Percentiles rank a stretch among this genome's conserved stretches.
Conservation (phyloP, 352 stramenopile species). For the Globisporangium heterothallicum region DNA sequence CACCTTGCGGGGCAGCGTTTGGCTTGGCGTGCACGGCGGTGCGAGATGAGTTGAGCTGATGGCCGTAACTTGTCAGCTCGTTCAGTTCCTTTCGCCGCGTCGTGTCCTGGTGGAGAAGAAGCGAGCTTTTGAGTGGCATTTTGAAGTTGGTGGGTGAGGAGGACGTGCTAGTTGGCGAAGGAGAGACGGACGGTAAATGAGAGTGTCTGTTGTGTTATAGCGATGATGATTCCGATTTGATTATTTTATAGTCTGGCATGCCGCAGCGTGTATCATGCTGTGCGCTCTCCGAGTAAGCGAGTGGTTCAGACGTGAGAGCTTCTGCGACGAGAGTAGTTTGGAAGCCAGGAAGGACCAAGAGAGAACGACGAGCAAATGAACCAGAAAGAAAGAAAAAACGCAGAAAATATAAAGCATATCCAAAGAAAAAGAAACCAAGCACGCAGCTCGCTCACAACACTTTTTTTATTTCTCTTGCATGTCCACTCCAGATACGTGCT, state of each 20-base stretch:
- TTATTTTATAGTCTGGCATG: slow-evolving; percentile 12
- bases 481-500: neutral
- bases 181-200: neutral
- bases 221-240: slow-evolving; percentile 8
- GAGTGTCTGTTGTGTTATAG: slow-evolving; percentile 4
- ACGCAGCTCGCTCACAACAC: neutral
- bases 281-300: no score
- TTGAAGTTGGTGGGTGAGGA: neutral
- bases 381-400: slow-evolving; percentile 4
- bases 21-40: no score
- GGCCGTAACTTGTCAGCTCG: no score
- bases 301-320: no score
- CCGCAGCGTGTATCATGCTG: neutral
- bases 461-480: neutral
- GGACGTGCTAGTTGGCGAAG: neutral
- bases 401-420: slow-evolving; percentile 1
- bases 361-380: neutral
- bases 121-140: neutral
- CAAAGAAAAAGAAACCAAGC: neutral
- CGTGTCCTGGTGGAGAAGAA: neutral
- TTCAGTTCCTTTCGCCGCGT: neutral
- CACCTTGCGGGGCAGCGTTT: neutral
- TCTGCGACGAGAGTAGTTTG: neutral
- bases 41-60: neutral
- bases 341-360: neutral